Base-by-base conservation (phyloP, 2,329 filamentous ascomycete genomes). In the Aaosphaeria arxii region DNA sequence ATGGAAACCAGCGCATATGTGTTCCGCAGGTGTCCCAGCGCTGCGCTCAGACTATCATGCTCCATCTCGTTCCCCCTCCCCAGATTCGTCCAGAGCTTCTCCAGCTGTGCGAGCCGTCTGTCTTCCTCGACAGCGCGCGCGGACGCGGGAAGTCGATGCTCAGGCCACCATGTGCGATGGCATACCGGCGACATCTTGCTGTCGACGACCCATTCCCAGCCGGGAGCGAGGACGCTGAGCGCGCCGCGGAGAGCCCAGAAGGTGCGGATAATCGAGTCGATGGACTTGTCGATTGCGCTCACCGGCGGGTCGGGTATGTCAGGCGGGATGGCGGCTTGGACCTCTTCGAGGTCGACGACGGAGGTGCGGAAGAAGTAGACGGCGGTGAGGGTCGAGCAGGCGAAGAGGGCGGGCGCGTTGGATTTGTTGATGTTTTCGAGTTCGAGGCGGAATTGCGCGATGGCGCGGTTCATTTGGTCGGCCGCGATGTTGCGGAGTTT, bases 351-450 rank as follows among this genome's bases (percentile, higher is more conserved):
- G 7, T 70, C 66, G 11, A 66, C 47, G 24, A 55, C 54, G 5
- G 64, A 58, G 2, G 63, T 67, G 9, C 62, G 61, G 49, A 69
- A 70, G 30, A 67, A 54, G 42, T 66, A 70, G 1, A 69, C 62
- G 3, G 62, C 63, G 3, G 63, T 66, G 2, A 70, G 50, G 1
- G 65, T 67, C 5, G 58, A 56, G 50, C 53, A 62, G 2, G 46
- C 72, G 33, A 65, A 75, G 11, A 75, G 59, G 1, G 74, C 73
- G 9, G 73, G 71, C 35, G 70, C 71, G 41, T 74, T 74, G 1
- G 68, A 61, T 4, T 69, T 59, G 2, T 71, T 70, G 13, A 77
- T 65, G 11, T 71, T 61, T 11, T 58, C 53, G 5, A 70, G 47
- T 24, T 56, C 58, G 0, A 51, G 40, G 3, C 66, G 59, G 38